Conservation (phyloP, 495 filamentous ascomycete species). For the Neurospora sp. region DNA sequence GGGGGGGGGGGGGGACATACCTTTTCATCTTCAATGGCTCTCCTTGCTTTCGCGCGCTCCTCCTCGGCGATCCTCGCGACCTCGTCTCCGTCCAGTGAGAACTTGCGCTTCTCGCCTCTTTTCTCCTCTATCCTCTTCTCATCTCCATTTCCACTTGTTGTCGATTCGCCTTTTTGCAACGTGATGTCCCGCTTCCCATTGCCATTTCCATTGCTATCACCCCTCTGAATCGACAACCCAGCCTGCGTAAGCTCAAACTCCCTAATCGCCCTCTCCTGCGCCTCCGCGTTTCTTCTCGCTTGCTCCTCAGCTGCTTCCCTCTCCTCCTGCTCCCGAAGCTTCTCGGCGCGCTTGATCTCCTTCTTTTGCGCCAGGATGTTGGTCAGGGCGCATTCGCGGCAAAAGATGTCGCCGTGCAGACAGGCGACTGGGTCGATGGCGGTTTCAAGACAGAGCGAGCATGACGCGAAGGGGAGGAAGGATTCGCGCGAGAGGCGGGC, state of each 20-base stretch:
- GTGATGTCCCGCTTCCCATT: slow-evolving; percentile 17
- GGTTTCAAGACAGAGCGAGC: slow-evolving; percentile 77
- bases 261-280: slow-evolving; percentile 41
- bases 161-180: not conserved
- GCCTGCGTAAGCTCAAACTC: slow-evolving; percentile 60
- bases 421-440: slow-evolving; percentile 70
- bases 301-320: slow-evolving; percentile 45
- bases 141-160: not conserved
- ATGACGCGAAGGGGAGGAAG: slow-evolving; percentile 87
- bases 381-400: slow-evolving; percentile 83
- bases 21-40: slow-evolving; percentile 65
- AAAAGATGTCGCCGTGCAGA: slow-evolving; percentile 83
- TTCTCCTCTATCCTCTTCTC: slow-evolving; percentile 22
- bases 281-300: slow-evolving; percentile 47
- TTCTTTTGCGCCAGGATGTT: slow-evolving; percentile 86
- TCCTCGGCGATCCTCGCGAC: slow-evolving; percentile 57
- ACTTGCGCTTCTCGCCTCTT: slow-evolving; percentile 60
- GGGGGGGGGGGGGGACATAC: slow-evolving; percentile 24
- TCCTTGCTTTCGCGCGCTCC: slow-evolving; percentile 58
- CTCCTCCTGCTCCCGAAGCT: slow-evolving; percentile 48
- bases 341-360: slow-evolving; percentile 80
- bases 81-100: slow-evolving; percentile 75
- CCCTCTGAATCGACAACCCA: slow-evolving; percentile 52
- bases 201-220: slow-evolving; percentile 20
- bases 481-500: slow-evolving; percentile 87